Conservation (phyloP, 768 basidiomycete genomes). For the Nidula microcarpa region DNA sequence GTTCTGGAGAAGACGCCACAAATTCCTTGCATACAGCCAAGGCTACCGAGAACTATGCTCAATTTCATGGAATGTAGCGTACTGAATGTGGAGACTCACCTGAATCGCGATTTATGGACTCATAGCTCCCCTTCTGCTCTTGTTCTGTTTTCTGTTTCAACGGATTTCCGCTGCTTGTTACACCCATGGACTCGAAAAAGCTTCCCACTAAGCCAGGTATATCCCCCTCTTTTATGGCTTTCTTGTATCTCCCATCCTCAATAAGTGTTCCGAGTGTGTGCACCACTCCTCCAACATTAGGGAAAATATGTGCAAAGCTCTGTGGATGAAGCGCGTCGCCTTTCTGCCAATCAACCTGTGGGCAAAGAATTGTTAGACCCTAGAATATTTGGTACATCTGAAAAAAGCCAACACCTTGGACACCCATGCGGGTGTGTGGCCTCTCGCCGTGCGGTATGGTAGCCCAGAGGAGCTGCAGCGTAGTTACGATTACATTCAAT, state of each 20-base stretch:
- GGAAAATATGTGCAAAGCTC: conserved; percentile 67
- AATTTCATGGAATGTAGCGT: neutral
- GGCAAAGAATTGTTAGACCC: conserved; percentile 5
- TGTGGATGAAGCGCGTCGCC: conserved; percentile 80
- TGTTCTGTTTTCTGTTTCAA: conserved; percentile 39
- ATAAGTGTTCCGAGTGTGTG: conserved; percentile 92
- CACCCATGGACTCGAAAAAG: conserved; percentile 29
- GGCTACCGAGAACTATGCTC: conserved; percentile 33
- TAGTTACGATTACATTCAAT: neutral
- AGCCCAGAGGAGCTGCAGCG: conserved; percentile 72
- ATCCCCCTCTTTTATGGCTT: conserved; percentile 58
- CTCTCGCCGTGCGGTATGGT: conserved; percentile 85
- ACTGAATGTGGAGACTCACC: conserved; percentile 49
- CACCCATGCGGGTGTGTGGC: conserved; percentile 86
- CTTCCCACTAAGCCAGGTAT: conserved; percentile 46
- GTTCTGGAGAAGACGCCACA: conserved; percentile 38
- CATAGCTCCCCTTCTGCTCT: conserved; percentile 53
- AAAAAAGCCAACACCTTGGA: conserved; percentile 46
- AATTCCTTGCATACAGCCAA: conserved; percentile 78
- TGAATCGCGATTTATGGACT: conserved; percentile 83
- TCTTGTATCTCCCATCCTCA: conserved; percentile 80
- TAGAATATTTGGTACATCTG: conserved; percentile 4
- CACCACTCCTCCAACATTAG: conserved; percentile 72
- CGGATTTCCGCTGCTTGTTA: conserved; percentile 50
- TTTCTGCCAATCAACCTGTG: conserved; percentile 82